Evolutionary conservation across 768 basidiomycete genomes (phyloP).

Genomic region (Kwoniella botswanensis): DNA sequence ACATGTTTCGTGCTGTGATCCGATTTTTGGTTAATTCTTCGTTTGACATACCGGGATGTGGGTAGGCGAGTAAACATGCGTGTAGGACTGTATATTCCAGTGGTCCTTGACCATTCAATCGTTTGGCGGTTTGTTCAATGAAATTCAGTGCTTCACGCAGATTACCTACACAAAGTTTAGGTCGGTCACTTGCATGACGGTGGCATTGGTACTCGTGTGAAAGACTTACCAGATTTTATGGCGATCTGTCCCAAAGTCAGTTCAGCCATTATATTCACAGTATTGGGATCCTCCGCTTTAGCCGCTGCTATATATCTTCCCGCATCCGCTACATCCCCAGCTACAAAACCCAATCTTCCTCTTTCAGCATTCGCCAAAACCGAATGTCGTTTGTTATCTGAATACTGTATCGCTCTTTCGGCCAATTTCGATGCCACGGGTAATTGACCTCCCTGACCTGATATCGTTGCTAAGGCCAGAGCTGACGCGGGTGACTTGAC

Average conservation of each 20-base stretch:
- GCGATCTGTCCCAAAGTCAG: slow-evolving; percentile 88
- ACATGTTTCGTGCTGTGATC: slow-evolving; percentile 75
- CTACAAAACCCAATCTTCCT: slow-evolving; percentile 79
- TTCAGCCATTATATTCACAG: slow-evolving; percentile 72
- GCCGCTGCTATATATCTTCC: slow-evolving; percentile 73
- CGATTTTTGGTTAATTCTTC: slow-evolving; percentile 76
- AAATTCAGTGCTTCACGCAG: slow-evolving; percentile 58
- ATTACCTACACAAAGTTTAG: slow-evolving; percentile 37
- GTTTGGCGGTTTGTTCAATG: slow-evolving; percentile 54
- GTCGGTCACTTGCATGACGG: not conserved
- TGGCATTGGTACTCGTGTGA: not conserved
- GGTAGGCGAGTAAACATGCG: slow-evolving; percentile 82
- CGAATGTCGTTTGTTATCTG: slow-evolving; percentile 68
- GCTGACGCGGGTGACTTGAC: slow-evolving; percentile 46
- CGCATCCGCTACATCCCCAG: slow-evolving; percentile 68
- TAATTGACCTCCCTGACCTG: slow-evolving; percentile 40
- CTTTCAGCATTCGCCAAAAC: slow-evolving; percentile 83
- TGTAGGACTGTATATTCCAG: slow-evolving; percentile 86
- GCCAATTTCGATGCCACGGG: slow-evolving; percentile 84
- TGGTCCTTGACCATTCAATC: slow-evolving; percentile 61
- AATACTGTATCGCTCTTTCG: slow-evolving; percentile 90
- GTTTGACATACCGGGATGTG: slow-evolving; percentile 76
- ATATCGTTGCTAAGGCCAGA: slow-evolving; percentile 43
- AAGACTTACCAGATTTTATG: slow-evolving; percentile 70
- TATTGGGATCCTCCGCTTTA: slow-evolving; percentile 64